Conservation (phyloP, 2,329 filamentous ascomycete species). For the Talaromyces islandicus region DNA sequence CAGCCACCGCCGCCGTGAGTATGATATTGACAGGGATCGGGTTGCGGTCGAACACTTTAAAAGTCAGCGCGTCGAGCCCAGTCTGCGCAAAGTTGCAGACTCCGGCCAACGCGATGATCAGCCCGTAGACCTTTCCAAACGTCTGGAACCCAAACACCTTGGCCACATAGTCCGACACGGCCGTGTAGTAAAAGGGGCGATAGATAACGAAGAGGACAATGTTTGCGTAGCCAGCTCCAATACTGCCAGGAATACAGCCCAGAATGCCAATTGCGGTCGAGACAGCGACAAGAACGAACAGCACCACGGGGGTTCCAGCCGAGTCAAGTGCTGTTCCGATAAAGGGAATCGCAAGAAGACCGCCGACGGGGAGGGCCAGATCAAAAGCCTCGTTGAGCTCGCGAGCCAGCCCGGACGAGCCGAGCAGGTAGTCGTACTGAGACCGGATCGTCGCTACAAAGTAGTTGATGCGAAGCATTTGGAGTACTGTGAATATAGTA, state of each 20-base stretch:
- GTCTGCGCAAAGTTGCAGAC: conserved; percentile 79
- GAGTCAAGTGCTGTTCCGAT: conserved; percentile 76
- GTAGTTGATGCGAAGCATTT: conserved; percentile 83
- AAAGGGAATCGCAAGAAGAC: conserved; percentile 78
- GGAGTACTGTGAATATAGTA: conserved; percentile 70
- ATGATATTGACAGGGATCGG: conserved; percentile 72
- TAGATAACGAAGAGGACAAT: conserved; percentile 76
- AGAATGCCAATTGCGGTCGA: conserved; percentile 72
- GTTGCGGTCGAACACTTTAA: conserved; percentile 63
- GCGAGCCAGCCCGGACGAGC: conserved; percentile 54
- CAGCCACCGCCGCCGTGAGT: conserved; percentile 55
- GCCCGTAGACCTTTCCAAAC: conserved; percentile 89
- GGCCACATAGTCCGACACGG: conserved; percentile 79
- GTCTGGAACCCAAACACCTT: conserved; percentile 91
- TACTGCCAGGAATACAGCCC: conserved; percentile 64
- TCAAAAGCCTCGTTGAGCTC: conserved; percentile 81
- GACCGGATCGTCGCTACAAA: conserved; percentile 81
- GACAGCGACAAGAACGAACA: conserved; percentile 61
- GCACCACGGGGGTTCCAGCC: conserved; percentile 64
- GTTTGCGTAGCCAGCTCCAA: conserved; percentile 67
- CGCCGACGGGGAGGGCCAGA: conserved; percentile 74
- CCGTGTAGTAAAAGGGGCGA: conserved; percentile 81
- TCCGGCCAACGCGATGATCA: conserved; percentile 80
- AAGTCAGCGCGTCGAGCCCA: conserved; percentile 71
- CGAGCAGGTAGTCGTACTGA: conserved; percentile 74